A percentile compares a stretch with the other conserved stretches of the same genome.
Evolutionary conservation across 164 flowering plant species (phyloP).

Genomic region (Stephania cephalantha): DNA sequence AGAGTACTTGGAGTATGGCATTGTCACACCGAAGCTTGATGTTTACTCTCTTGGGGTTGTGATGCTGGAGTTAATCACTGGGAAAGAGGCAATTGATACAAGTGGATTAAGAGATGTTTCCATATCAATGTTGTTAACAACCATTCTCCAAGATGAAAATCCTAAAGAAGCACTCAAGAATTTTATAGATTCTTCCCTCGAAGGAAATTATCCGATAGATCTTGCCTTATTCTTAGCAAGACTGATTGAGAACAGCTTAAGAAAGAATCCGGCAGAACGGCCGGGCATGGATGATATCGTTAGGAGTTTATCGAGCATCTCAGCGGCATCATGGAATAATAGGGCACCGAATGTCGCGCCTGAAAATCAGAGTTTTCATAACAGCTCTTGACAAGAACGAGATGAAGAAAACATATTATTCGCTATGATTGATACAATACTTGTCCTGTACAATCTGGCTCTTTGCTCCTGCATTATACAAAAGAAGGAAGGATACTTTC

Average conservation of each 20-base stretch:
- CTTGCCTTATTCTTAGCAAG: constrained; percentile 35
- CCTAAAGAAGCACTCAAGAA: constrained; percentile 27
- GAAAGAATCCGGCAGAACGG: constrained; percentile 36
- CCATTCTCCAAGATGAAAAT: constrained; percentile 20
- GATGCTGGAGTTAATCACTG: constrained; percentile 60
- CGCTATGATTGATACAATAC: background rate
- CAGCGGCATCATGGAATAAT: constrained; percentile 32
- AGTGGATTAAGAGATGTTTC: constrained; percentile 23
- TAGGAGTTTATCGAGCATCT: constrained; percentile 28
- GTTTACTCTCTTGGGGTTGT: constrained; percentile 76
- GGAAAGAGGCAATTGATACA: constrained; percentile 41
- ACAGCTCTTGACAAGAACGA: background rate
- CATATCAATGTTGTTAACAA: constrained; percentile 24
- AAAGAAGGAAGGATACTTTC: background rate
- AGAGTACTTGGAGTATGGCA: constrained; percentile 70
- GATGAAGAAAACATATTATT: background rate
- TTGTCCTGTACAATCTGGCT: background rate
- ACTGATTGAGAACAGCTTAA: constrained; percentile 40
- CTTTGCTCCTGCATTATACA: background rate
- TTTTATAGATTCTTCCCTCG: constrained; percentile 49
- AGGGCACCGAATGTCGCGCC: constrained; percentile 23
- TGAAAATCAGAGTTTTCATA: background rate
- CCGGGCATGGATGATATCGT: constrained; percentile 49
- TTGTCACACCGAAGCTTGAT: constrained; percentile 68
- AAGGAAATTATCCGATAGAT: constrained; percentile 40